Evolutionary conservation across 106 monocot genomes (phyloP).

Genomic region (Chionographis japonica): DNA sequence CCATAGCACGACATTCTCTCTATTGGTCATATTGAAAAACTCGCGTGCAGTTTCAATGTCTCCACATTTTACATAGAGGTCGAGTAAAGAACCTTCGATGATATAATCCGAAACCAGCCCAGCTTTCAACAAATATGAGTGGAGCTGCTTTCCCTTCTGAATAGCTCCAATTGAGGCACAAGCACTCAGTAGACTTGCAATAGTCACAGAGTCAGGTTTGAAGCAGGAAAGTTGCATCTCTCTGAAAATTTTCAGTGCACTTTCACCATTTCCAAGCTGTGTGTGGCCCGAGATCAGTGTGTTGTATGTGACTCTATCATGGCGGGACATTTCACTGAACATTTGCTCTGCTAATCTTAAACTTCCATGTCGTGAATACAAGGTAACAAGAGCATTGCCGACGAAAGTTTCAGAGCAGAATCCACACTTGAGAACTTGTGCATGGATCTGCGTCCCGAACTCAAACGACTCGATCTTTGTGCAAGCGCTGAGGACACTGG

Average conservation of each 20-base stretch:
- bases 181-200: constrained; percentile 58
- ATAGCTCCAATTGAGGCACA: constrained; percentile 54
- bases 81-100: constrained; percentile 81
- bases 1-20: constrained; percentile 72
- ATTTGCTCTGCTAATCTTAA: constrained; percentile 40
- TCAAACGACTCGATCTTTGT: constrained; percentile 39
- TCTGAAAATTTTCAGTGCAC: constrained; percentile 37
- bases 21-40: constrained; percentile 39
- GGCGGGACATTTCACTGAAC: constrained; percentile 42
- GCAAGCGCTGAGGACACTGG: constrained; percentile 74
- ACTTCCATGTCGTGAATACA: constrained; percentile 47
- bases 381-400: constrained; percentile 65
- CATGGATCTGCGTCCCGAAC: constrained; percentile 54
- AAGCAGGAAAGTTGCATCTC: constrained; percentile 51
- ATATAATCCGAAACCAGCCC: constrained; percentile 70
- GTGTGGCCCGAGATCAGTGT: constrained; percentile 70
- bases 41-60: constrained; percentile 47
- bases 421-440: constrained; percentile 56
- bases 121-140: constrained; percentile 52
- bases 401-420: constrained; percentile 60
- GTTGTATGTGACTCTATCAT: constrained; percentile 71
- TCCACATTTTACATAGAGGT: constrained; percentile 78
- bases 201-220: constrained; percentile 61
- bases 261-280: constrained; percentile 37
- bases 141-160: constrained; percentile 64